phyloP scores from a whole-genome alignment of 2,329 filamentous ascomycete species.

The Elsinoe batatas region DNA sequence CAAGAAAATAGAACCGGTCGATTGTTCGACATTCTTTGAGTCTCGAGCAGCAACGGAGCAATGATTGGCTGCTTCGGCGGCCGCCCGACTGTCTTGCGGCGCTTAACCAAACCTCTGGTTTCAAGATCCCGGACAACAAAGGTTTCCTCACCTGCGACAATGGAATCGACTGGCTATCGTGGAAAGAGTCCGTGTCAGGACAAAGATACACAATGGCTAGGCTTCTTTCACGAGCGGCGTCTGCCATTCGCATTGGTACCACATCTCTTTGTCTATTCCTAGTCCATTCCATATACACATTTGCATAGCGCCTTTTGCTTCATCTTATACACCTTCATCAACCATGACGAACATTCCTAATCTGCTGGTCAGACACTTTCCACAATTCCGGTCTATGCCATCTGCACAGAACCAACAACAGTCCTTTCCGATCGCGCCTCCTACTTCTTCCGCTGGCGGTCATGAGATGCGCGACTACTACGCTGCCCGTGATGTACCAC shows the following conservation, averaged over 20 bases:
- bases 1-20: constrained; percentile 1
- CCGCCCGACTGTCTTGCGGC: constrained; percentile 13
- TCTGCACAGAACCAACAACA: constrained; percentile 44
- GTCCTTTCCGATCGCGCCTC: constrained; percentile 45
- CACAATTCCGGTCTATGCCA: constrained; percentile 31
- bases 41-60: constrained; percentile 10
- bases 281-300: constrained; percentile 2
- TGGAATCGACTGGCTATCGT: constrained; percentile 32
- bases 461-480: constrained; percentile 54
- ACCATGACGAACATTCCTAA: constrained; percentile 10
- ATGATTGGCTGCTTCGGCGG: constrained; percentile 13
- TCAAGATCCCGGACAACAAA: constrained; percentile 24
- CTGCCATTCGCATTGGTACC: constrained; percentile 8
- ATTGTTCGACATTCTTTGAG: constrained; percentile 12
- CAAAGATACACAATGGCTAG: constrained; percentile 25
- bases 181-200: constrained; percentile 16
- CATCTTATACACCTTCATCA: background rate
- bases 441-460: constrained; percentile 51
- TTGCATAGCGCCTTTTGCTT: background rate
- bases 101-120: constrained; percentile 21
- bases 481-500: constrained; percentile 44
- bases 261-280: constrained; percentile 23
- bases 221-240: constrained; percentile 15
- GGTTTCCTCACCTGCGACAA: constrained; percentile 31
- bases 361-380: constrained; percentile 17